These are phyloP conservation scores for Ulvella scutata DNA, from an alignment of 139 green algal genomes.

Conservation along the genomic window DNA sequence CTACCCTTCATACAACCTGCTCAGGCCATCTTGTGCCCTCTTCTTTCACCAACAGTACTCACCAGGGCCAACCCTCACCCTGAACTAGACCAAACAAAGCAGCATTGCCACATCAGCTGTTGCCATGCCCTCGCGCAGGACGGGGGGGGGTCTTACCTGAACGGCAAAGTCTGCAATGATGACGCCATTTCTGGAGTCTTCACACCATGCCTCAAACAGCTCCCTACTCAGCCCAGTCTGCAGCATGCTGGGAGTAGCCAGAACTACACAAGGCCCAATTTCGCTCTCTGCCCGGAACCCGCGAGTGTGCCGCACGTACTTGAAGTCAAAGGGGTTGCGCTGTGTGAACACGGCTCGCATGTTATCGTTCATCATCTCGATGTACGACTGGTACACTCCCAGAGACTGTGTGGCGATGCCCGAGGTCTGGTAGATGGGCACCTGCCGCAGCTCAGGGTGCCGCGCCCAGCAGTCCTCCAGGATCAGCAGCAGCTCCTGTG, in stretches of 20 bases:
- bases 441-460: conserved; percentile 61
- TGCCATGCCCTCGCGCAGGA: too few species aligned
- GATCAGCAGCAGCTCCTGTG: conserved; percentile 93
- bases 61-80: too few species aligned
- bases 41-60: too few species aligned
- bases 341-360: conserved; percentile 69
- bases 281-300: conserved; percentile 61
- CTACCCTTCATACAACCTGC: too few species aligned
- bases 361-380: conserved; percentile 94
- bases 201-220: conserved; percentile 93
- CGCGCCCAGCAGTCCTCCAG: conserved; percentile 89
- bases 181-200: conserved; percentile 69
- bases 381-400: conserved; percentile 85
- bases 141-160: conserved; percentile 26
- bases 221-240: conserved; percentile 58
- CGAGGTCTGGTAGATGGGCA: conserved; percentile 80
- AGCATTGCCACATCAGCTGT: too few species aligned
- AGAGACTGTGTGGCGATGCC: conserved; percentile 57
- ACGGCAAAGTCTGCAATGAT: conserved; percentile 95
- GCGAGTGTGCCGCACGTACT: conserved; percentile 69
- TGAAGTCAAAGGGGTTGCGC: conserved; percentile 94
- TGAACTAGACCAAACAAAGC: too few species aligned
- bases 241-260: conserved; percentile 90
- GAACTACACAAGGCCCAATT: conserved; percentile 78
- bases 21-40: too few species aligned